Percentiles rank a stretch among this genome's conserved stretches.
phyloP scores from a whole-genome alignment of 2,329 filamentous ascomycete species.

The Apiospora marii region DNA sequence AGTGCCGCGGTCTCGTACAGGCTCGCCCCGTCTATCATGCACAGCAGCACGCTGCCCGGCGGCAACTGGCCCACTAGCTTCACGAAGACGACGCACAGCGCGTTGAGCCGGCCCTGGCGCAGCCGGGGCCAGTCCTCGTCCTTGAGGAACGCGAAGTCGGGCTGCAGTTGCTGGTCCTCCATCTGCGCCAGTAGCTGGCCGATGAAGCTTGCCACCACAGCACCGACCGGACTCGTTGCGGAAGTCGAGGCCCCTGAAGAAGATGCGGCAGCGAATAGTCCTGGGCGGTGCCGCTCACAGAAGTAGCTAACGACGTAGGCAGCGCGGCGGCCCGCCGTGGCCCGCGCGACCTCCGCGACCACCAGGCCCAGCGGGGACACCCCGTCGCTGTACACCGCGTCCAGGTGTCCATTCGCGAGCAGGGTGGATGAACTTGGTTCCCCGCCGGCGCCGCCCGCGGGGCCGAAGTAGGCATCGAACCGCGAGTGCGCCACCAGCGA shows the following conservation, averaged over 20 bases:
- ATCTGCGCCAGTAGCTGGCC: constrained; percentile 31
- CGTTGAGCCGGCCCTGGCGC: constrained; percentile 24
- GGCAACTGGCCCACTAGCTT: constrained; percentile 28
- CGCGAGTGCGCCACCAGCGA: neutral
- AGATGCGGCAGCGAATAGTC: neutral
- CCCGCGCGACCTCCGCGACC: constrained; percentile 28
- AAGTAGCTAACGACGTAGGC: constrained; percentile 31
- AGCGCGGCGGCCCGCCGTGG: constrained; percentile 7
- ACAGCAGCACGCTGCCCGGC: constrained; percentile 27
- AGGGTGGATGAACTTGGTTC: neutral
- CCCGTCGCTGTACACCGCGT: constrained; percentile 5
- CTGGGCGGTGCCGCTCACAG: constrained; percentile 29
- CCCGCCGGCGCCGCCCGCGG: neutral
- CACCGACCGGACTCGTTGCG: neutral
- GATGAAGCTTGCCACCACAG: constrained; percentile 29
- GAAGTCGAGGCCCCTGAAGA: neutral
- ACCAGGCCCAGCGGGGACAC: constrained; percentile 30
- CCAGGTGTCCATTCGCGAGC: neutral
- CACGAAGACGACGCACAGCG: constrained; percentile 26
- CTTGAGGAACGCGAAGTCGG: constrained; percentile 28
- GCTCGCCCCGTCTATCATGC: constrained; percentile 32
- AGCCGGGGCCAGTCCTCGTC: constrained; percentile 26
- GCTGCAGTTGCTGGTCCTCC: constrained; percentile 1
- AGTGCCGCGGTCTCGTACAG: constrained; percentile 28
- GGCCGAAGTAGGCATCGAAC: neutral